A percentile compares a stretch with the other conserved stretches of the same genome.
phyloP scores from a whole-genome alignment of 768 basidiomycete genomes.

The Suillus weaverae region DNA sequence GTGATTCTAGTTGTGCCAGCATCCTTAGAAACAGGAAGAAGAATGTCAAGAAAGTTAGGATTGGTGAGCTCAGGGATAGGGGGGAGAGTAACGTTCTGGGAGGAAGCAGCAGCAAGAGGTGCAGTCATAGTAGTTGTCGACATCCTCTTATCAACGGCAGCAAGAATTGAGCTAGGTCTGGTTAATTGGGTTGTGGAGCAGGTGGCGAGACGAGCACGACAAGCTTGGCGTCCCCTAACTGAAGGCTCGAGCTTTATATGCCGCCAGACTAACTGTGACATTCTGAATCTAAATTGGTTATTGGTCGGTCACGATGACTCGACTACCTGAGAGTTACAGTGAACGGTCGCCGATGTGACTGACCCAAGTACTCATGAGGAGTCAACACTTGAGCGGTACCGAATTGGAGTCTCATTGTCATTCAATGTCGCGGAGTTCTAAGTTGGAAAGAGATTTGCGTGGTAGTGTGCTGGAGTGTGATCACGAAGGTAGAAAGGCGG shows the following conservation, averaged over 20 bases:
- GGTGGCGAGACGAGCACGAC: not conserved
- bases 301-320: not conserved
- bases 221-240: not conserved
- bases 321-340: not conserved
- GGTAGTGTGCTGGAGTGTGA: no score
- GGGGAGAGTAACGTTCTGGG: constrained; percentile 54
- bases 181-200: not conserved
- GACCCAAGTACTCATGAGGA: not conserved
- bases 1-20: not conserved
- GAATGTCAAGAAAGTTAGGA: constrained; percentile 53
- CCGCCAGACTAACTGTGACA: not conserved
- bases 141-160: not conserved
- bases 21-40: constrained; percentile 41
- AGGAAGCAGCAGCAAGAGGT: constrained; percentile 21
- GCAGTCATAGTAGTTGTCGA: constrained; percentile 2
- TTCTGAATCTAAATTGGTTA: not conserved
- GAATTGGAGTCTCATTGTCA: not conserved
- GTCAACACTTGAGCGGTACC: not conserved
- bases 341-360: not conserved
- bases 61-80: constrained; percentile 58
- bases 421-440: not conserved
- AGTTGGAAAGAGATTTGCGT: not conserved
- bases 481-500: no score
- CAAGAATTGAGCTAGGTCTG: not conserved
- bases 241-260: not conserved